phyloP scores from a whole-genome alignment of 495 filamentous ascomycete genomes.

The Darksidea phi region DNA sequence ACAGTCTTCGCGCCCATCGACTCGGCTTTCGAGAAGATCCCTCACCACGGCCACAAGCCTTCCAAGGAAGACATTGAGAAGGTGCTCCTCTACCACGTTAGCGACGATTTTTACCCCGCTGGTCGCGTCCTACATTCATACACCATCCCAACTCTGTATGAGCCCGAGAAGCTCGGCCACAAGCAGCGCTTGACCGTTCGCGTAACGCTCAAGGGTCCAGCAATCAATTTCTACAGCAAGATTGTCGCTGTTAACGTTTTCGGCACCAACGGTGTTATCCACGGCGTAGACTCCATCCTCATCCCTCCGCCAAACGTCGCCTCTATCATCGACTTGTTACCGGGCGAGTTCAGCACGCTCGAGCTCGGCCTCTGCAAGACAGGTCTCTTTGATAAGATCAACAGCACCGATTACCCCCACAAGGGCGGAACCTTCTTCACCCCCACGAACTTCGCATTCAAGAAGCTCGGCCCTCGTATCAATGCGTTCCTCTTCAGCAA shows the following conservation, averaged over 20 bases:
- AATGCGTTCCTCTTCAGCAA: conserved; percentile 78
- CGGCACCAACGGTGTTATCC: conserved; percentile 74
- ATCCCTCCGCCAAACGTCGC: conserved; percentile 65
- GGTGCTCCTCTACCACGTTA: conserved; percentile 69
- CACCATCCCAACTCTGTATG: conserved; percentile 69
- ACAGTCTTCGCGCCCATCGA: conserved; percentile 77
- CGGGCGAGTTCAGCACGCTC: conserved; percentile 73
- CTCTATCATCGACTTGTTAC: conserved; percentile 64
- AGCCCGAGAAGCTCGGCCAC: conserved; percentile 54
- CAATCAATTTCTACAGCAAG: conserved; percentile 70
- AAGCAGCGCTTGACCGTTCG: conserved; percentile 69
- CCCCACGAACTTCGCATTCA: conserved; percentile 73
- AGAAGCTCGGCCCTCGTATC: conserved; percentile 62
- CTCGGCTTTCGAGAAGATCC: conserved; percentile 68
- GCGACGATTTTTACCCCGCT: conserved; percentile 60
- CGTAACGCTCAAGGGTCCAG: conserved; percentile 56
- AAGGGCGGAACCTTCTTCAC: conserved; percentile 70
- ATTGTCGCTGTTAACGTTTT: conserved; percentile 65
- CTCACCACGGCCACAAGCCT: conserved; percentile 53
- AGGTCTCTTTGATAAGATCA: conserved; percentile 55
- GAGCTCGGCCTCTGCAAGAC: conserved; percentile 68
- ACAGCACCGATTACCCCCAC: conserved; percentile 42
- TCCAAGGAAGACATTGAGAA: conserved; percentile 64
- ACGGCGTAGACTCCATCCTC: conserved; percentile 69
- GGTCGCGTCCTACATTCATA: conserved; percentile 57